Base-by-base conservation (phyloP, 176 grass and related monocot genomes). In the Luzula sylvatica region DNA sequence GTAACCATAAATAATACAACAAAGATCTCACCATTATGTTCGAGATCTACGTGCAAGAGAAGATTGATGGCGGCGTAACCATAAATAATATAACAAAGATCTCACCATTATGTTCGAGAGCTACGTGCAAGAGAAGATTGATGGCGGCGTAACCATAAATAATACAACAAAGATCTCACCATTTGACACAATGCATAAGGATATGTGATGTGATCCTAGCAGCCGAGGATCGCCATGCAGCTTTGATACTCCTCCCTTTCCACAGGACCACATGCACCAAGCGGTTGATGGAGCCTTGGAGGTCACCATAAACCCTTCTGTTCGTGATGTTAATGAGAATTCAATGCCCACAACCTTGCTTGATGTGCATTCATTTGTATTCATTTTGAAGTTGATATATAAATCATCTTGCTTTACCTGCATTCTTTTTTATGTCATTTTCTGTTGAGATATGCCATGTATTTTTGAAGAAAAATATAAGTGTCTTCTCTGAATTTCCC, bases 181-280 rank as follows among this genome's bases (percentile, higher is more conserved):
- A 9, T 88, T 83, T 65, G 7, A 3, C 22, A 75, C 65, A 2
- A 95, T 88, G 88, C 76, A 95, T 43, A 79, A 95, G 30, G 30
- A n/a, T n/a, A n/a, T n/a, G n/a, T n/a, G 88, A 95, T 46, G 48
- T 84, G 11, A 63, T 78, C 3, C 14, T 65, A 23, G 79, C 69
- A 0, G 80, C 83, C 3, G 79, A 95, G 73, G 60, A 84, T 42
- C 58, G 52, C 45, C 73, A 84, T 64, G 68, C 68, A 5, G 76
- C 88, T 2, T 35, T 95, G 3, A 71, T 95, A 57, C 15, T 95
- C 24, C 66, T 95, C 51, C 80, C 83, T 0, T 95, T 95, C 76
- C 88, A 95, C 80, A 95, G n/a, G n/a, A n/a, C n/a, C n/a, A n/a
- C 80, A 95, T 77, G 88, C 73, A 84, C 20, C 60, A 65, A 8